Evolutionary conservation across 352 stramenopile genomes (phyloP).

Genomic region (Phytophthora constricta): DNA sequence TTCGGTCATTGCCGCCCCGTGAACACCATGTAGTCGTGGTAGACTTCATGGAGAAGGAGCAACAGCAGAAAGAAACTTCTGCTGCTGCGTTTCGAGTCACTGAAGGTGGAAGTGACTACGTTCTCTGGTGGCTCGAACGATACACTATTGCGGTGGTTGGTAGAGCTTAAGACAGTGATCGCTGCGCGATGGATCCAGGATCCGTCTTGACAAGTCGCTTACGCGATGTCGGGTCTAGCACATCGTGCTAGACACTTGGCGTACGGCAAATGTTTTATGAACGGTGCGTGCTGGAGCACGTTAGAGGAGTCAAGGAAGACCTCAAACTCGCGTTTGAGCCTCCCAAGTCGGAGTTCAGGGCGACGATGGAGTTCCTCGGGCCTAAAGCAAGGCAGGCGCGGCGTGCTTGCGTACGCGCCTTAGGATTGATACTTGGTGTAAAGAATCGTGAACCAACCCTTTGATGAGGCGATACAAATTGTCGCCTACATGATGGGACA

Average conservation of each 20-base stretch:
- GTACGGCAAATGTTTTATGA: not conserved
- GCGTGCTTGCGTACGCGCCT: not conserved
- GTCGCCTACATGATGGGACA: too few species aligned
- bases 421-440: too few species aligned
- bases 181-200: not conserved
- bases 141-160: not conserved
- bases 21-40: not conserved
- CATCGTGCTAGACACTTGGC: not conserved
- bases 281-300: not conserved
- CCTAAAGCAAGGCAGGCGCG: not conserved
- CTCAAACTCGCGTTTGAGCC: not conserved
- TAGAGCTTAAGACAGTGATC: not conserved
- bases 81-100: not conserved
- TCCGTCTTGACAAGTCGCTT: not conserved
- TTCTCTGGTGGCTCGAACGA: not conserved
- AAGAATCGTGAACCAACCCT: too few species aligned
- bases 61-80: not conserved
- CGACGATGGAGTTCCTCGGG: not conserved
- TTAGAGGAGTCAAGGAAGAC: not conserved
- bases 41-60: not conserved
- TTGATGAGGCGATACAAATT: too few species aligned
- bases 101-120: not conserved
- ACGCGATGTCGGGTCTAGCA: not conserved
- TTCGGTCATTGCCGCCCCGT: not conserved
- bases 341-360: not conserved